phyloP scores from a whole-genome alignment of 1,139 yeast species.

The Suhomyces bokatorum region DNA sequence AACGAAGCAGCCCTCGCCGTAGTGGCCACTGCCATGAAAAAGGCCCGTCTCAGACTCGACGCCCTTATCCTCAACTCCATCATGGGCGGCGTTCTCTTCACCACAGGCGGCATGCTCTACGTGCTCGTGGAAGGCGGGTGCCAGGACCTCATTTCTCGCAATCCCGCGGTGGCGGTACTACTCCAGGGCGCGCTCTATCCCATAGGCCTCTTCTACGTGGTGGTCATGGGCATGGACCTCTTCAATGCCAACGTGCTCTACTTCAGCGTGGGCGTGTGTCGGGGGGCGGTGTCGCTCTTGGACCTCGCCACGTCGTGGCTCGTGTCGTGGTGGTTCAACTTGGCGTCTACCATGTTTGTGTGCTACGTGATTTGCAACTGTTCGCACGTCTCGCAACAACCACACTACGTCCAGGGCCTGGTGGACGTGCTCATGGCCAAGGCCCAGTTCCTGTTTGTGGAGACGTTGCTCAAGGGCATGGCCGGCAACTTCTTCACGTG shows the following conservation, averaged over 20 bases:
- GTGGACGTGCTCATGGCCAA: conserved; percentile 48
- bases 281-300: conserved; percentile 66
- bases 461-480: conserved; percentile 62
- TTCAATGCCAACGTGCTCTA: conserved; percentile 72
- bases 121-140: conserved; percentile 55
- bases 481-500: conserved; percentile 79
- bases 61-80: conserved; percentile 60
- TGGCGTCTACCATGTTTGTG: conserved; percentile 64
- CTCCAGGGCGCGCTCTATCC: conserved; percentile 62
- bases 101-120: conserved; percentile 73
- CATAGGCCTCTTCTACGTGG: conserved; percentile 71
- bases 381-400: conserved; percentile 47
- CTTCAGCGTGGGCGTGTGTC: conserved; percentile 63
- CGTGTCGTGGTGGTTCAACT: conserved; percentile 66
- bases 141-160: conserved; percentile 37
- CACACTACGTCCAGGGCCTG: conserved; percentile 47
- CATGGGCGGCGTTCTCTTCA: conserved; percentile 68
- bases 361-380: conserved; percentile 61
- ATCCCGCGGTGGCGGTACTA: conserved; percentile 56
- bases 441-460: conserved; percentile 48
- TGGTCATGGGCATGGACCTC: conserved; percentile 69
- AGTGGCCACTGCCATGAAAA: conserved; percentile 82
- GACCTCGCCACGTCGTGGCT: conserved; percentile 68
- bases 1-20: conserved; percentile 80
- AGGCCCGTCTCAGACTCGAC: conserved; percentile 63